Percentiles rank a stretch among this genome's conserved stretches.
Evolutionary conservation across 805 yeast genomes (phyloP).

Genomic region (Kluyveromyces wickerhamii): DNA sequence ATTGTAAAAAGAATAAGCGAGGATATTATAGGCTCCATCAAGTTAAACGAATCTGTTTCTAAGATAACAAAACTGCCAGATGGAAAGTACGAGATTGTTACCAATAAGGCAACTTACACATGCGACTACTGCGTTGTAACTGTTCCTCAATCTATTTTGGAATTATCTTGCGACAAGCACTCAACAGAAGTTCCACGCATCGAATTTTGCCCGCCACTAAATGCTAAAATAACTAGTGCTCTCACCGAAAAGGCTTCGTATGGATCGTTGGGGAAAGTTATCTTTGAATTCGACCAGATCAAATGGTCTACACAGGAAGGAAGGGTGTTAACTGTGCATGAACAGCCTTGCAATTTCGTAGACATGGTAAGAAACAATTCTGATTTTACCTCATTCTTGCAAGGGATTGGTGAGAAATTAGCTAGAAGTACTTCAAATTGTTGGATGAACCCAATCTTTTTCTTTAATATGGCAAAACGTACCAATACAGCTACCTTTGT

Average conservation of each 20-base stretch:
- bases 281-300: constrained; percentile 53
- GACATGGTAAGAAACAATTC: constrained; percentile 14
- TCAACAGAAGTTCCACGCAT: constrained; percentile 36
- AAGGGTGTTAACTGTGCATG: constrained; percentile 39
- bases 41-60: constrained; percentile 37
- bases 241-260: constrained; percentile 41
- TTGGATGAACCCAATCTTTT: constrained; percentile 52
- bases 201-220: constrained; percentile 49
- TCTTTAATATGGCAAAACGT: constrained; percentile 52
- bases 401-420: constrained; percentile 7
- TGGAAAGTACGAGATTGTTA: constrained; percentile 27
- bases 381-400: constrained; percentile 12
- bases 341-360: constrained; percentile 15
- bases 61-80: constrained; percentile 18
- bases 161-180: constrained; percentile 23
- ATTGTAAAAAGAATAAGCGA: constrained; percentile 40
- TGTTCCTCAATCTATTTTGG: constrained; percentile 67
- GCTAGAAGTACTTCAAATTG: constrained; percentile 4
- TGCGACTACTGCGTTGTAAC: constrained; percentile 63
- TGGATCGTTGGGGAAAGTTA: constrained; percentile 67
- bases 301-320: constrained; percentile 57
- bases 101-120: constrained; percentile 28
- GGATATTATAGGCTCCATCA: constrained; percentile 32
- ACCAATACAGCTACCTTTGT: constrained; percentile 46
- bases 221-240: constrained; percentile 35